Evolutionary conservation across 1,139 yeast genomes (phyloP).

Genomic region (Nadsonia commutata): DNA sequence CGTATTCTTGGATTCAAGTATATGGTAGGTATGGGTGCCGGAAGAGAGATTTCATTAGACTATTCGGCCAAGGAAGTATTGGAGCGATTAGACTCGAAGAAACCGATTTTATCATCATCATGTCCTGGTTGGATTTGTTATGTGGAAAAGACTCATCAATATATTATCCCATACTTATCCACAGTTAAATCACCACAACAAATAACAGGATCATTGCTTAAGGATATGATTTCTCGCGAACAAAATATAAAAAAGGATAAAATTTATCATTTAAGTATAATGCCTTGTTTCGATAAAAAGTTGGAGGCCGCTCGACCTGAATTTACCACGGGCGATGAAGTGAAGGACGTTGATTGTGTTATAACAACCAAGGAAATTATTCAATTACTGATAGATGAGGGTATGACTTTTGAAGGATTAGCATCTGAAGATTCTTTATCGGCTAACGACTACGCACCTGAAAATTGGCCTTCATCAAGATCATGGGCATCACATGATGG

Average conservation of each 20-base stretch:
- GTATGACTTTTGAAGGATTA: constrained; percentile 20
- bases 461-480: constrained; percentile 42
- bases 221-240: constrained; percentile 34
- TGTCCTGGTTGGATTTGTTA: constrained; percentile 98
- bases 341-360: constrained; percentile 78
- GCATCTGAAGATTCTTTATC: constrained; percentile 8
- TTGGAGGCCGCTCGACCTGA: constrained; percentile 88
- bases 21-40: constrained; percentile 75
- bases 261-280: constrained; percentile 67
- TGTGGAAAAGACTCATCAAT: constrained; percentile 91
- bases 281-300: constrained; percentile 97
- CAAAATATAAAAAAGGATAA: constrained; percentile 21
- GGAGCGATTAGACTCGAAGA: constrained; percentile 3
- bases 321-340: constrained; percentile 22
- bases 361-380: constrained; percentile 81
- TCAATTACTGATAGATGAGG: constrained; percentile 46
- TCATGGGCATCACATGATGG: constrained; percentile 70
- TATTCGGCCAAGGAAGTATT: constrained; percentile 41
- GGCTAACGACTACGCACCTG: constrained; percentile 27
- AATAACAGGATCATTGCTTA: constrained; percentile 68
- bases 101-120: constrained; percentile 46
- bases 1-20: constrained; percentile 53
- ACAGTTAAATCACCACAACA: constrained; percentile 81
- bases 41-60: constrained; percentile 56
- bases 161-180: constrained; percentile 43